Percentiles rank a stretch among this genome's conserved stretches.
Evolutionary conservation across 345 rosid species (phyloP).

Genomic region (Lumnitzera littorea): DNA sequence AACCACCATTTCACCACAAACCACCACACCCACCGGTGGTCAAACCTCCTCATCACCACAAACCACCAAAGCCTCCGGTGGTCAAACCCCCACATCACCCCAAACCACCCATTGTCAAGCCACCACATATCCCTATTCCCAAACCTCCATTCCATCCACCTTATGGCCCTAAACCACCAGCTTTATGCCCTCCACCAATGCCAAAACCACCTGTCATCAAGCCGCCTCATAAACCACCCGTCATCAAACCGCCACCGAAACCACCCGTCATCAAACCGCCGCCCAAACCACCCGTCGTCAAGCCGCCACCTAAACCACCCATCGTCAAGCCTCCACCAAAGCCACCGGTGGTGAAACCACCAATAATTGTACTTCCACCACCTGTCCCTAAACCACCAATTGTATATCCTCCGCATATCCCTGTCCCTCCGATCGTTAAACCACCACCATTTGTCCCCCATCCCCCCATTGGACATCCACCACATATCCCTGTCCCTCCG

Average conservation of each 20-base stretch:
- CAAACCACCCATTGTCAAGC: constrained; percentile 5
- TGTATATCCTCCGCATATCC: neutral
- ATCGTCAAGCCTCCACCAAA: constrained; percentile 13
- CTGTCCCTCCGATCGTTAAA: constrained; percentile 14
- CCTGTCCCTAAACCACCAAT: constrained; percentile 17
- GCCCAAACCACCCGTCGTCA: neutral
- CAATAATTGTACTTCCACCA: constrained; percentile 20
- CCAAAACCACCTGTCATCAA: constrained; percentile 1
- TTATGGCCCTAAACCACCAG: constrained; percentile 1
- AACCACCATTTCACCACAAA: constrained; percentile 27
- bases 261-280: constrained; percentile 10
- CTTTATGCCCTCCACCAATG: neutral
- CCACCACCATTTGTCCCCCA: constrained; percentile 18
- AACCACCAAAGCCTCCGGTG: constrained; percentile 22
- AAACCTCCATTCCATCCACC: constrained; percentile 4
- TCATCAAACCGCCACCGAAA: constrained; percentile 11
- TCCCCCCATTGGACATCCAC: constrained; percentile 13
- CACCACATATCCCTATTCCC: neutral
- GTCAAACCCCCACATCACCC: constrained; percentile 5
- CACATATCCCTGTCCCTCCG: constrained; percentile 15
- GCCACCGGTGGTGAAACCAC: constrained; percentile 1
- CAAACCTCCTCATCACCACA: constrained; percentile 5
- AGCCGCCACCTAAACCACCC: constrained; percentile 25
- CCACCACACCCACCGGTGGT: constrained; percentile 9
- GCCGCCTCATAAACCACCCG: constrained; percentile 4